A percentile compares a stretch with the other conserved stretches of the same genome.
phyloP scores from a whole-genome alignment of 2,329 filamentous ascomycete species.

The Pleurostoma richardsiae region DNA sequence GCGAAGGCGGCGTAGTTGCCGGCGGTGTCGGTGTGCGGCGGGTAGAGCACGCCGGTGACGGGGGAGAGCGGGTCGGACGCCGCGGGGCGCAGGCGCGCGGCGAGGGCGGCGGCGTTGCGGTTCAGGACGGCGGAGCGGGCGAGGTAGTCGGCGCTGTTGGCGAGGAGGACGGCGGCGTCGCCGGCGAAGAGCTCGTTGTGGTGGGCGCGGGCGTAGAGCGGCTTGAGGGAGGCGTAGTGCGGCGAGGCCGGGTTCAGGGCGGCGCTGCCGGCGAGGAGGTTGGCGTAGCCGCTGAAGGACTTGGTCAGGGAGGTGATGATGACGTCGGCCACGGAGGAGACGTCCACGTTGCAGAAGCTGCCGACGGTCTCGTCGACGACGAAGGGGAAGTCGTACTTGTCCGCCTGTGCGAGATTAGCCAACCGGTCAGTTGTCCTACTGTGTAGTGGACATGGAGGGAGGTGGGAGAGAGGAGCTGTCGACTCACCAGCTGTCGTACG shows the following conservation, averaged over 20 bases:
- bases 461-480: constrained; percentile 7
- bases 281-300: constrained; percentile 49
- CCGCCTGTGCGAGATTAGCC: constrained; percentile 15
- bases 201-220: constrained; percentile 19
- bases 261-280: constrained; percentile 48
- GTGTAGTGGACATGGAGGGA: constrained; percentile 7
- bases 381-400: constrained; percentile 38
- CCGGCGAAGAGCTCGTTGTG: constrained; percentile 39
- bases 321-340: constrained; percentile 42
- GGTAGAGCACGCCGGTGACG: constrained; percentile 38
- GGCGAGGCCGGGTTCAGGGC: constrained; percentile 41
- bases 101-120: constrained; percentile 47
- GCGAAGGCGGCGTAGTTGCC: constrained; percentile 30
- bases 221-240: constrained; percentile 31
- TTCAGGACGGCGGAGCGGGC: constrained; percentile 48
- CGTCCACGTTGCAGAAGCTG: constrained; percentile 44
- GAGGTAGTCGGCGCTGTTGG: constrained; percentile 46
- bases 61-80: constrained; percentile 30
- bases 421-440: neutral
- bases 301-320: constrained; percentile 52
- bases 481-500: constrained; percentile 33
- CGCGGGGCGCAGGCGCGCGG: constrained; percentile 34
- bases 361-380: constrained; percentile 43
- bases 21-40: constrained; percentile 25
- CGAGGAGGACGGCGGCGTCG: constrained; percentile 39